phyloP scores from a whole-genome alignment of 441 rosid genomes.

The Metrosideros polymorpha region DNA sequence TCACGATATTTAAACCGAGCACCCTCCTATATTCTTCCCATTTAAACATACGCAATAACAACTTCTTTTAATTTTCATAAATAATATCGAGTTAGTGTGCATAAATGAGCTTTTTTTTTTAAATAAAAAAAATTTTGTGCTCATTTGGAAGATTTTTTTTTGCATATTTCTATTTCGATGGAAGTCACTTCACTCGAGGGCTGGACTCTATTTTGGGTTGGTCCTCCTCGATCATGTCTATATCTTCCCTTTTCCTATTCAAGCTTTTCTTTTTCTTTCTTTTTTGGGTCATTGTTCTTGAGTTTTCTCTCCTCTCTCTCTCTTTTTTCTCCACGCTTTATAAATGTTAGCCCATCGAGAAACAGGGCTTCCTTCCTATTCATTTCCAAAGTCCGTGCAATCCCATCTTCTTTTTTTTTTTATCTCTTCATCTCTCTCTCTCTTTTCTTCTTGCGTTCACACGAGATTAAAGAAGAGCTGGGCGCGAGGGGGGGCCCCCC shows the following conservation, averaged over 20 bases:
- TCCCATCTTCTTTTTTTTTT: neutral
- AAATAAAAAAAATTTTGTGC: neutral
- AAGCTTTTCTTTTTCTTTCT: neutral
- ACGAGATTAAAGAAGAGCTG: neutral
- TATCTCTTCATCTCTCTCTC: neutral
- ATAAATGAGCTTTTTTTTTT: neutral
- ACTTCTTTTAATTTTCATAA: neutral
- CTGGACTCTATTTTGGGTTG: neutral
- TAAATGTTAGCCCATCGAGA: too few species aligned
- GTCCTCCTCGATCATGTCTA: neutral
- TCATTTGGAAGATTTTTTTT: neutral
- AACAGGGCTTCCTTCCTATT: too few species aligned
- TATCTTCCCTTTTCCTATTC: neutral
- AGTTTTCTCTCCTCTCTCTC: neutral
- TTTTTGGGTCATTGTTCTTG: neutral
- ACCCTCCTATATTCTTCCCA: neutral
- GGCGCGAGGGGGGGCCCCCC: neutral
- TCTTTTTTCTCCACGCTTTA: neutral
- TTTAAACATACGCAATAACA: neutral
- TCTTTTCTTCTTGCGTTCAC: too few species aligned
- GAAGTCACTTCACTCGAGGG: neutral
- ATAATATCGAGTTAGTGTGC: neutral
- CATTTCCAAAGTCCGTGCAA: neutral
- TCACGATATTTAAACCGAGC: neutral
- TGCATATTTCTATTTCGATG: neutral